Base-by-base conservation (phyloP, 208 protist genomes). In the Herpetomonas tarakana region DNA sequence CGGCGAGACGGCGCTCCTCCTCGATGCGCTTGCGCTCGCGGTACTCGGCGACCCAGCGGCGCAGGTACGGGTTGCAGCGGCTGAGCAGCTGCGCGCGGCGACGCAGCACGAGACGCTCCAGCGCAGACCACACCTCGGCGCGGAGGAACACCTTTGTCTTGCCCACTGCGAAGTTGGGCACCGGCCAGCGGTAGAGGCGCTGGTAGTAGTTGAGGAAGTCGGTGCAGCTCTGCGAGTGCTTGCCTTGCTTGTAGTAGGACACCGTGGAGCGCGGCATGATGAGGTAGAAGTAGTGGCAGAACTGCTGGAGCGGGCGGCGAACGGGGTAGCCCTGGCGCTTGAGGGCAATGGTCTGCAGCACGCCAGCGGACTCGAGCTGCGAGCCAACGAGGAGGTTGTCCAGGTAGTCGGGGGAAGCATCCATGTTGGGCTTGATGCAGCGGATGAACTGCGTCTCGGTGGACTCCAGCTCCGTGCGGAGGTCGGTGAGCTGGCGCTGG, bases 401-500 rank as follows among this genome's bases (percentile, higher is more conserved):
- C 7, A 96, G 72, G 22, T 71, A 61, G 3, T 59, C 25, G 19
- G 89, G 76, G 50, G 70, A 82, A 22, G 88, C 82, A 18, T 76
- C 61, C 69, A 74, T 76, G 72, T 98, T 98, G 3, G 94, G 92
- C 65, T 96, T 97, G 62, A 98, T 94, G 80, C 92, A 97, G 28
- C 94, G 84, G 25, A 98, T 93, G 63, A 98, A 98, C 53, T 96
- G 90, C n/a, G 92, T 92, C 58, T 94, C 75, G 16, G 92, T 95
- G 19, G 78, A 85, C 74, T 92, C 78, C 39, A 98, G 78, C 51
- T 87, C 77, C 1, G 18, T 52, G 61, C 90, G 84, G 6, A 97
- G 73, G 19, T 74, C 63, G 4, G 52, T 51, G 22, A 97, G 83
- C 63, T 96, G 88, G 25, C 71, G 46, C 66, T 92, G 78, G 67